These are phyloP conservation scores for Chlorophyllum brunneum DNA, from an alignment of 768 basidiomycete species.

Conservation along the genomic window DNA sequence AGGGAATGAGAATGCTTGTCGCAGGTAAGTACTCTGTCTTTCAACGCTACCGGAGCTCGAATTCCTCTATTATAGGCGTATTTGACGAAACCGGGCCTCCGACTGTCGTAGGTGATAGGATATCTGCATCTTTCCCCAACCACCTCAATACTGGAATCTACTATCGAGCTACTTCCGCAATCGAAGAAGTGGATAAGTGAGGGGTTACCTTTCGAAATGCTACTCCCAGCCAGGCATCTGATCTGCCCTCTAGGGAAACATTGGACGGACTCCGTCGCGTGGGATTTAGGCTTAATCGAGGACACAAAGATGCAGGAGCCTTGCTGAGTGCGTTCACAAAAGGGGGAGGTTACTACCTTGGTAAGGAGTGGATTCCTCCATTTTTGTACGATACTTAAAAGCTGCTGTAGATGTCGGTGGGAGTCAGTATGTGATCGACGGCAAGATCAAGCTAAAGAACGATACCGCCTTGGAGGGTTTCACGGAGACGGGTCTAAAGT, in stretches of 20 bases:
- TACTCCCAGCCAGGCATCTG: neutral
- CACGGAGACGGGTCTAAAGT: conserved; percentile 35
- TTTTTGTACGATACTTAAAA: neutral
- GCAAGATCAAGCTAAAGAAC: conserved; percentile 66
- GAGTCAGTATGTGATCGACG: conserved; percentile 53
- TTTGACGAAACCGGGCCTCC: conserved; percentile 47
- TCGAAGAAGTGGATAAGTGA: conserved; percentile 12
- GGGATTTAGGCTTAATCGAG: conserved; percentile 14
- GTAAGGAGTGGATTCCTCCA: neutral
- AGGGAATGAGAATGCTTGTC: conserved; percentile 22
- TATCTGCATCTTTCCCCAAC: conserved; percentile 42
- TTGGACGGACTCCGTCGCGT: conserved; percentile 12
- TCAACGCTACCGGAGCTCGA: neutral
- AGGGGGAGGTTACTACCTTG: conserved; percentile 16
- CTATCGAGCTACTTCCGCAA: neutral
- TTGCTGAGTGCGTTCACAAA: conserved; percentile 6
- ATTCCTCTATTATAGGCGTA: conserved; percentile 16
- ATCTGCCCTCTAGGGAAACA: conserved; percentile 1
- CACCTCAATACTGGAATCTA: conserved; percentile 16
- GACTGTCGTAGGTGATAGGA: conserved; percentile 41
- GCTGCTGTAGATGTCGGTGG: conserved; percentile 43
- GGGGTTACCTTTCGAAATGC: neutral
- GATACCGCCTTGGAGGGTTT: conserved; percentile 42
- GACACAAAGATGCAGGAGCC: conserved; percentile 13
- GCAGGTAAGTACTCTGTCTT: conserved; percentile 12